Base-by-base conservation (phyloP, 371 early-diverging fungal species). In the Syncephalastrum contaminatum region DNA sequence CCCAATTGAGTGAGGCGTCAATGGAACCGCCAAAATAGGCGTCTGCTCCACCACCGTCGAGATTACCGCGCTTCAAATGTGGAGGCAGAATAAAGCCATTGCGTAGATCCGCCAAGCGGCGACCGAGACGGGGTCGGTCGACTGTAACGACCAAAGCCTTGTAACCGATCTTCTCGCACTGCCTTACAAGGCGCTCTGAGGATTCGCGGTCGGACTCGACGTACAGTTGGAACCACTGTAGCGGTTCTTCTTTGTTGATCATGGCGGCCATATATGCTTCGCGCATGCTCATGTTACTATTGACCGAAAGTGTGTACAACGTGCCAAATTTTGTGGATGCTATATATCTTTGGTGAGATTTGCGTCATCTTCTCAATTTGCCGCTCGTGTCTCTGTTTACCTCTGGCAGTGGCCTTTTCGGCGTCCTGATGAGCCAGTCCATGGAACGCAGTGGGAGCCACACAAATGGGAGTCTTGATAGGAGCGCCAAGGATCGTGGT, bases 181-280 rank as follows among this genome's bases (percentile, higher is more conserved):
- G 62, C 21, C 67, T 51, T 6, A 91, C 77, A 0, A 91, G 61
- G 20, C 66, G 36, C 54, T 67, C 73, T 2, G 87, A 81, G 3
- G 83, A 63, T 0, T 63, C 56, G 14, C 84, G 74, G 54, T 91
- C 77, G 49, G 67, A 59, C 66, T 88, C 82, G 36, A 91, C 87
- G 55, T 90, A 91, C 20, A 91, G 77, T 66, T 91, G 92, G 70
- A 88, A 85, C 85, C 86, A 91, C 63, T 82, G 83, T 14, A 71
- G 64, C 44, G 82, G 80, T 39, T 64, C 62, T 42, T 50, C 16
- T 8, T 59, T 58, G 21, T 77, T 71, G n/a, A 47, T 42, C 44
- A 44, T 54, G 18, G 48, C 41, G 3, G 62, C 66, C 18, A 43
- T 56, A n/a, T 54, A 48, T 4, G 49, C 46, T 49, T 87, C 86